Percentiles rank a stretch among this genome's conserved stretches.
These are phyloP conservation scores for Lachancea sp. DNA, from an alignment of 805 yeast genomes.

Conservation along the genomic window DNA sequence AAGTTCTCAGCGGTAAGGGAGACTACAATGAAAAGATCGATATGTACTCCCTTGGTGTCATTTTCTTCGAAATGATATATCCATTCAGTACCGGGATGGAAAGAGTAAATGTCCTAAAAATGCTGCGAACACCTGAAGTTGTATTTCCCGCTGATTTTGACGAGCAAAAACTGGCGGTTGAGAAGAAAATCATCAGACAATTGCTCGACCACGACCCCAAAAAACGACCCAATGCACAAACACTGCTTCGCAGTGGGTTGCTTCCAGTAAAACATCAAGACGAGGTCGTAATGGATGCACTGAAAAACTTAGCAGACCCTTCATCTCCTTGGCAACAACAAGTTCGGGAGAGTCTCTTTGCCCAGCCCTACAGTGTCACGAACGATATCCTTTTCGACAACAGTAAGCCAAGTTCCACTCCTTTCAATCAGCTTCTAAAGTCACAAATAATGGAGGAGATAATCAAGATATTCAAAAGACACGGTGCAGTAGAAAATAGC, in stretches of 20 bases:
- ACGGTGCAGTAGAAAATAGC: conserved; percentile 81
- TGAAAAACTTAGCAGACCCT: conserved; percentile 79
- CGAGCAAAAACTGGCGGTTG: conserved; percentile 44
- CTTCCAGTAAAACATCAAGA: conserved; percentile 89
- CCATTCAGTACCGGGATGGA: conserved; percentile 90
- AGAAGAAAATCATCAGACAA: conserved; percentile 58
- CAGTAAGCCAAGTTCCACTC: conserved; percentile 23
- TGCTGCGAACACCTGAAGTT: conserved; percentile 51
- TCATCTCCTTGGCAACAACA: conserved; percentile 93
- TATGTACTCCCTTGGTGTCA: conserved; percentile 90
- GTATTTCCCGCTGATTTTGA: conserved; percentile 69
- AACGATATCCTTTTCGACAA: conserved; percentile 78
- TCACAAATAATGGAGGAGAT: conserved; percentile 56
- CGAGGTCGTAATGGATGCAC: conserved; percentile 79
- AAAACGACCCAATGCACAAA: conserved; percentile 72
- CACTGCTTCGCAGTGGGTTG: conserved; percentile 70
- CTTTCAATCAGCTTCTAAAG: conserved; percentile 50
- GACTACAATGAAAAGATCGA: conserved; percentile 92
- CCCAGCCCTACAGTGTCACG: conserved; percentile 79
- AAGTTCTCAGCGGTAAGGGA: conserved; percentile 66
- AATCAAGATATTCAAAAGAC: conserved; percentile 57
- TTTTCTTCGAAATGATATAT: conserved; percentile 92
- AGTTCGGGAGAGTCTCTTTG: conserved; percentile 78
- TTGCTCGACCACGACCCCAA: conserved; percentile 75
- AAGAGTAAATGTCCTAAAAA: conserved; percentile 64